Evolutionary conservation across 352 stramenopile species (phyloP).

Genomic region (Aphanomyces invadans): DNA sequence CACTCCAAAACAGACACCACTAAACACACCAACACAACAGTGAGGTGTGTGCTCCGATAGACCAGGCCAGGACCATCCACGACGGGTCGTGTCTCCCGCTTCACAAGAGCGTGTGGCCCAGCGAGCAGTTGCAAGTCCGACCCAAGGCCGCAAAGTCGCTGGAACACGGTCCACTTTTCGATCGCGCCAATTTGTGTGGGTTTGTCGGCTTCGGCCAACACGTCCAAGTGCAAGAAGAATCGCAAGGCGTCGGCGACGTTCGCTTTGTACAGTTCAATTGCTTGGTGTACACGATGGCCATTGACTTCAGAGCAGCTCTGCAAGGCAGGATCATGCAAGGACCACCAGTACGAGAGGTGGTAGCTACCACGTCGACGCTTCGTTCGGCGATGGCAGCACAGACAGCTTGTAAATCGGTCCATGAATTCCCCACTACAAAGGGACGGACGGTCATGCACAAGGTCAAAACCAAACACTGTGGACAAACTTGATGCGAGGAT

Average conservation of each 20-base stretch:
- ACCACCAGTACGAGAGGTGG: too few species aligned
- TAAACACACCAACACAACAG: background rate
- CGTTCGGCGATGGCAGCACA: background rate
- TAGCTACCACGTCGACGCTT: background rate
- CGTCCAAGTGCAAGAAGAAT: slow-evolving; percentile 4
- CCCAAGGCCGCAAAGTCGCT: slow-evolving; percentile 6
- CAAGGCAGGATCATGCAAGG: too few species aligned
- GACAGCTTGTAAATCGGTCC: background rate
- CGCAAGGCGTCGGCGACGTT: background rate
- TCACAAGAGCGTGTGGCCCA: slow-evolving; percentile 14
- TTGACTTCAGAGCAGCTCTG: too few species aligned
- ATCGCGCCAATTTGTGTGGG: background rate
- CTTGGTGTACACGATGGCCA: background rate
- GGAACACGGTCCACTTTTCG: slow-evolving; percentile 13
- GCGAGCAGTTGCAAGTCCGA: slow-evolving; percentile 15
- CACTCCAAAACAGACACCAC: background rate
- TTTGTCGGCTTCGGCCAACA: background rate
- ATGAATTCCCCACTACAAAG: slow-evolving; percentile 22
- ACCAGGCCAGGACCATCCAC: background rate
- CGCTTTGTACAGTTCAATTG: background rate
- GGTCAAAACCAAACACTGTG: background rate
- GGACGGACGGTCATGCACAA: too few species aligned
- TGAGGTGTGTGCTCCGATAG: background rate
- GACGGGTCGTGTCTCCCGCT: background rate
- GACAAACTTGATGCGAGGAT: slow-evolving; percentile 1